These are phyloP conservation scores for Neoarthrinium moseri DNA, from an alignment of 2,329 filamentous ascomycete genomes.

Conservation along the genomic window DNA sequence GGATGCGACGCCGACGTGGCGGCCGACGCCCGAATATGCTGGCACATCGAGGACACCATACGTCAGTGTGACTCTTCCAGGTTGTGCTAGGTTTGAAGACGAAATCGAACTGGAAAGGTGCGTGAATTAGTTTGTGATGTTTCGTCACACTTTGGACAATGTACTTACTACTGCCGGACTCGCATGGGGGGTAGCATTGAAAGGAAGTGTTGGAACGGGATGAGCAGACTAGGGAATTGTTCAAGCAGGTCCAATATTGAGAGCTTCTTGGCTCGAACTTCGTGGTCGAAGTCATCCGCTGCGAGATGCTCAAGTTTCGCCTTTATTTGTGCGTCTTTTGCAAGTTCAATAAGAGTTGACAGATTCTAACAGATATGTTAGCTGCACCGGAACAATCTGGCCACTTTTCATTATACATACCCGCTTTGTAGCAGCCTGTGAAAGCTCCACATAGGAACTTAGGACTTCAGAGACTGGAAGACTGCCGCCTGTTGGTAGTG, in stretches of 20 bases:
- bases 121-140: no score
- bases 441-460: conserved; percentile 70
- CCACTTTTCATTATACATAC: conserved; percentile 61
- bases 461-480: conserved; percentile 65
- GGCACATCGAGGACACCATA: conserved; percentile 64
- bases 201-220: conserved; percentile 68
- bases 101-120: conserved; percentile 62
- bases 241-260: conserved; percentile 71
- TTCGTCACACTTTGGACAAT: conserved; percentile 18
- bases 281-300: conserved; percentile 43
- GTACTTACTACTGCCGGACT: conserved; percentile 69
- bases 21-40: conserved; percentile 47
- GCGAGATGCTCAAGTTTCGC: conserved; percentile 45
- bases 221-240: conserved; percentile 53
- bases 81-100: conserved; percentile 62
- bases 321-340: conserved; percentile 19
- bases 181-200: conserved; percentile 75
- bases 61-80: conserved; percentile 60
- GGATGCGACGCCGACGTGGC: conserved; percentile 59
- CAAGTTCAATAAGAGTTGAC: no score
- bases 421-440: conserved; percentile 70
- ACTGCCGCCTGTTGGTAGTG: conserved; percentile 53
- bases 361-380: no score
- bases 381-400: conserved; percentile 29
- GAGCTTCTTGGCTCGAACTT: conserved; percentile 55